Percentiles rank a stretch among this genome's conserved stretches.
phyloP scores from a whole-genome alignment of 306 rosid genomes.

The Abrus pulchellus region DNA sequence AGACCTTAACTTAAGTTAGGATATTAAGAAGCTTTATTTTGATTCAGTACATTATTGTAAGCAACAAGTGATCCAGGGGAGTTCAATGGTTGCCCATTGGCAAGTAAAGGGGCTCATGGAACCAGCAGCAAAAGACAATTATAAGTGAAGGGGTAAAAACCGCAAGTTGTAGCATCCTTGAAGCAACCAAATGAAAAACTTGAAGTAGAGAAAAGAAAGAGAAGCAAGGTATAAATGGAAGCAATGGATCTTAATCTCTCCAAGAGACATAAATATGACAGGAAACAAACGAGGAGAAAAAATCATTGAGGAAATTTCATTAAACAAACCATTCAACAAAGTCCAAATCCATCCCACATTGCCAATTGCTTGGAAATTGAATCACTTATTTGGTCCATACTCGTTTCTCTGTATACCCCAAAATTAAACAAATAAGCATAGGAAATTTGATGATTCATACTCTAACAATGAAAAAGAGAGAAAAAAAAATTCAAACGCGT shows the following conservation, averaged over 20 bases:
- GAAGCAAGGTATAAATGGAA: neutral
- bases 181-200: neutral
- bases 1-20: neutral
- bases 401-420: neutral
- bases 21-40: constrained; percentile 13
- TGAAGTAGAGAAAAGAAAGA: neutral
- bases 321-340: neutral
- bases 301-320: neutral
- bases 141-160: constrained; percentile 4
- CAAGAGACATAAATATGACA: neutral
- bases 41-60: neutral
- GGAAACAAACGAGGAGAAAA: constrained; percentile 11
- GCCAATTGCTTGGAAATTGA: neutral
- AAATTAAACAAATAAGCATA: neutral
- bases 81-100: neutral
- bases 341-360: constrained; percentile 16
- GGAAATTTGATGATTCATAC: neutral
- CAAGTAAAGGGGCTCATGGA: neutral
- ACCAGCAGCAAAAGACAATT: neutral
- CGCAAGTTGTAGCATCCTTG: neutral
- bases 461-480: neutral
- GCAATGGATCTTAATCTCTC: neutral
- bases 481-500: neutral
- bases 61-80: neutral
- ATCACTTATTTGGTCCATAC: neutral